A percentile compares a stretch with the other conserved stretches of the same genome.
Conservation (phyloP, 2,329 filamentous ascomycete species). For the Stachybotrys chlorohalonatus region DNA sequence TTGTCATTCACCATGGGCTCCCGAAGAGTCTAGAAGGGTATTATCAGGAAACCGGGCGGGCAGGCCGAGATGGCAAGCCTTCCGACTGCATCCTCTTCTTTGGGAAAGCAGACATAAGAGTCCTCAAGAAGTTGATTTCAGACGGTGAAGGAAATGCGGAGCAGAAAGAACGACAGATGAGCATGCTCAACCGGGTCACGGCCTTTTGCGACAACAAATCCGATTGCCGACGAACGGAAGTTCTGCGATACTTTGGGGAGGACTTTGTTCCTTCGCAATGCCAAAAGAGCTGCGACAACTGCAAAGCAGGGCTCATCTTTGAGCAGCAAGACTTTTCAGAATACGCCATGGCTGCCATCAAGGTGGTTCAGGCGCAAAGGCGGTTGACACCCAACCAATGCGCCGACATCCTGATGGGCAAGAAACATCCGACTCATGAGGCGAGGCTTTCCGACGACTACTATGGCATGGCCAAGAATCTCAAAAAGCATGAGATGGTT, state of each 20-base stretch:
- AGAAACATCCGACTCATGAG: conserved; percentile 49
- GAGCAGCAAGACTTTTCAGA: conserved; percentile 69
- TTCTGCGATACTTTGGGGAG: conserved; percentile 93
- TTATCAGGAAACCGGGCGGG: conserved; percentile 95
- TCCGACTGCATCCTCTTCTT: conserved; percentile 92
- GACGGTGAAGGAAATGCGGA: conserved; percentile 66
- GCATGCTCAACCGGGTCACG: conserved; percentile 78
- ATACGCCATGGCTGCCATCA: conserved; percentile 62
- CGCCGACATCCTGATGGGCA: conserved; percentile 75
- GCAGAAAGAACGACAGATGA: conserved; percentile 74
- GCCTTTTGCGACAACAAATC: conserved; percentile 83
- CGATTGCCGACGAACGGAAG: conserved; percentile 80
- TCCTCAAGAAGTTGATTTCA: conserved; percentile 72
- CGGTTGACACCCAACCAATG: conserved; percentile 69
- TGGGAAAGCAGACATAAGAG: conserved; percentile 65
- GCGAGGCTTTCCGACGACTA: conserved; percentile 44
- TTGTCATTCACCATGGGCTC: conserved; percentile 86
- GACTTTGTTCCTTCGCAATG: conserved; percentile 66
- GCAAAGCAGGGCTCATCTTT: conserved; percentile 62
- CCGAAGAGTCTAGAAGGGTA: conserved; percentile 97
- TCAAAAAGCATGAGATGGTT: conserved; percentile 70
- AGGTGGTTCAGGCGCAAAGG: conserved; percentile 52
- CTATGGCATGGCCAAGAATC: conserved; percentile 58
- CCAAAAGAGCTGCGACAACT: conserved; percentile 77
- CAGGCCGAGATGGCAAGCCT: conserved; percentile 78